Base-by-base conservation (phyloP, 2,329 filamentous ascomycete species). In the Fusarium anguioides region DNA sequence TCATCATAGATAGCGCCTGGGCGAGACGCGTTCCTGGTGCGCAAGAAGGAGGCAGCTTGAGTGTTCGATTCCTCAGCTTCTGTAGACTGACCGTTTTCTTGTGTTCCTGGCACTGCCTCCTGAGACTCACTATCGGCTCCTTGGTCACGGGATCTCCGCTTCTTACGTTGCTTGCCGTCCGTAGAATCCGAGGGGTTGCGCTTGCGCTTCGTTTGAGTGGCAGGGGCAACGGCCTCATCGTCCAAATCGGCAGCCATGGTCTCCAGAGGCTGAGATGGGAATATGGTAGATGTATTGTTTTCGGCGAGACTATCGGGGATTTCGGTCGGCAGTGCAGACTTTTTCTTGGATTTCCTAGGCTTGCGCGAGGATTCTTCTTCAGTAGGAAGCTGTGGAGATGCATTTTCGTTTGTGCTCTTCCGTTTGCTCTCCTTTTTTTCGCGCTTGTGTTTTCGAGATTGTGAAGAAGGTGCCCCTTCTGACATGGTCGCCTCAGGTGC, bases 81-180 rank as follows among this genome's bases (percentile, higher is more conserved):
- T 23, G 49, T 50, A 35, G 60, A 37, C n/a, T 72, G 59, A n/a
- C 52, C 59, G 11, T 53, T 55, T 41, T 73, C 60, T 40, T 71
- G 68, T 27, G 69, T 73, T 46, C 55, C 68, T 29, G 62, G 64
- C 33, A 68, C 45, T 7, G 69, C 64, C 7, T 71, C 68, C 20
- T 72, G 68, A 24, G 68, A 64, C 21, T 53, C 27, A 12, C 5
- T 29, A 12, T 29, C 53, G 26, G 40, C 52, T n/a, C 57, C 70
- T 8, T 70, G 53, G 20, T 72, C 71, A 42, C 68, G 58, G 12
- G 74, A 66, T 35, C 70, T 76, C 18, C 67, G 70, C 68, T 79
- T 80, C 71, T 79, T 80, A 24, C 72, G 70, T 29, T 71, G 68
- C 56, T 76, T 76, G n/a, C 69, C 69, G 11, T 77, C 76, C 8